Base-by-base conservation (phyloP, 2,329 filamentous ascomycete genomes). In the Xylariaceae sp. region DNA sequence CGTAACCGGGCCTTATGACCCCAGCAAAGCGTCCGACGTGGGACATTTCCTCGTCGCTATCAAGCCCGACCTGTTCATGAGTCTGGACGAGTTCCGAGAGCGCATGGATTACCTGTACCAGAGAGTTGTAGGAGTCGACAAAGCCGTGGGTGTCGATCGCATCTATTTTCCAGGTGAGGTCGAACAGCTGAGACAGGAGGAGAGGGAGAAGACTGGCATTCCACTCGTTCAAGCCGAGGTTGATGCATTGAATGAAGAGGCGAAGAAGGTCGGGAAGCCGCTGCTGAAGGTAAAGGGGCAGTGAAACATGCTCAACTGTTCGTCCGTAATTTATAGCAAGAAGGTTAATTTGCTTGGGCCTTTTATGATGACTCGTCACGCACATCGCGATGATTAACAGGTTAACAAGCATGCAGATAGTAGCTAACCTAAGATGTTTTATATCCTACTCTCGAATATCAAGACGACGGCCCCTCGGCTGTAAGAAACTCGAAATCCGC, bases 1-100 rank as follows among this genome's bases (percentile, higher is more conserved):
- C 53, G 86, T 92, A 13, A 84, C 80, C 0, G 76, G 76, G 13
- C 87, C 86, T 0, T 92, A 92, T 57, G 84, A 88, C 53, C 71
- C 81, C 3, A 80, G 74, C 0, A 75, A 70, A 41, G 70, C 78
- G 1, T 78, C 81, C 0, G 78, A 88, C 51, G 84, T 88, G 0
- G 84, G 85, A 0, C 85, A 88, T 56, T 87, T 88, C 46, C 57
- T 88, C 1, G 64, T 87, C 2, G 82, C 76, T 13, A 74, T 88
- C 49, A 85, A 84, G 55, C 83, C 84, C 0, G 83, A 88, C 51
- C 63, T 88, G 14, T 88, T 88, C 46, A 77, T 88, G 73, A 70
- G 69, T 36, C 47, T 83, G 43, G 78, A 83, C 1, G 81, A 86
- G 29, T 88, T 88, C 54, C 75, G 76, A 19, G 69, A 70, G 36